Evolutionary conservation across 768 basidiomycete genomes (phyloP), one percentile per base, ranked within the genome.

Genomic region (Suillus luteus): DNA sequence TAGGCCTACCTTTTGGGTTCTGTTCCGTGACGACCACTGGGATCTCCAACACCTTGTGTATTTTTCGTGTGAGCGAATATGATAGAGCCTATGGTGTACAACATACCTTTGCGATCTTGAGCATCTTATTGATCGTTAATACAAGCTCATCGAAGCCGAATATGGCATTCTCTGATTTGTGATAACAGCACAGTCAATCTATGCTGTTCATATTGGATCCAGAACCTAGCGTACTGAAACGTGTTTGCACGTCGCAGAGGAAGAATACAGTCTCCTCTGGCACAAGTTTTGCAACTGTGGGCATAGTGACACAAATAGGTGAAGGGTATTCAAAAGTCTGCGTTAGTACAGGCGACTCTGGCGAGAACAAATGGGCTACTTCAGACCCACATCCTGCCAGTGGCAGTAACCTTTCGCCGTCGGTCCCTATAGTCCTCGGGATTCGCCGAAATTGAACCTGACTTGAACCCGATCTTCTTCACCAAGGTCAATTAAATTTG

Each of bases 21-120:
- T 96, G 94, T 65, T 93, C 94, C 0, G 95, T 95, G 27, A 81
- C 85, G n/a, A 95, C 72, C 11, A 96, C 87, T 49, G 87, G 87
- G 54, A 91, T 83, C 59, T 84, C 80, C 48, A 91, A 80, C 60
- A 90, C 76, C 86, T 90, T 62, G 3, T 40, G 37, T 62, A 59
- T 24, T 17, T 33, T 35, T 14, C 59, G 8, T 35, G 46, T 40
- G 46, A 64, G 54, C 55, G 27, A 63, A 52, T 5, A 15, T 54
- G 24, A 17, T 54, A 2, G 6, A 24, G 48, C n/a, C 12, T 12
- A 49, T n/a, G 31, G 31, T 31, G 15, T n/a, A 1, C 51, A 19
- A 49, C 69, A 46, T 57, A 88, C 91, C 81, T 89, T 87, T 12
- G 92, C 91, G 17, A 91, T 68, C 72, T 83, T 88, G 70, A 95